Base-by-base conservation (phyloP, 78 protist species). In the Pirum gemmata region DNA sequence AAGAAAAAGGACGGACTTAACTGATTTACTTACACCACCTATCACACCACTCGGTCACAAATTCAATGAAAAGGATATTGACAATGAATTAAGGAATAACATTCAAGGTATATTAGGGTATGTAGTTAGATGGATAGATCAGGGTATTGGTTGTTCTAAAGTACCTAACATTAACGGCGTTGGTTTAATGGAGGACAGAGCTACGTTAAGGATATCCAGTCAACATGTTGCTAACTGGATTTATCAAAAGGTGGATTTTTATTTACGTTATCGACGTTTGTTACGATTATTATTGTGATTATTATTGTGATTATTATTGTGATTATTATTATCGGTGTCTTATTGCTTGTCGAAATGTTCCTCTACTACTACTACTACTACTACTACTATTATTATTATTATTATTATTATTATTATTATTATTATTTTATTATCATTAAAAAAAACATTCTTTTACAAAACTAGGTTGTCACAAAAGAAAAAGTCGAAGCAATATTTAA, bases 151-250 rank as follows among this genome's bases (percentile, higher is more conserved):
- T 21, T 84, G 87, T 73, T 39, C 74, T 27, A 84, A 84, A 76
- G 87, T 84, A 2, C 41, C 75, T 40, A 76, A 84, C 8, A 84
- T 84, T 67, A 73, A 84, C 2, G 74, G 74, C 8, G 73, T 40
- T 2, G 87, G 87, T 29, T 76, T 84, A 41, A 84, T 84, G 87
- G 87, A 84, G 2, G 87, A 84, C 8, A 1, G 87, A 2, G 87
- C 87, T 1, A 84, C 87, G 1, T 2, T 84, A 26, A 41, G 87
- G 2, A 84, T 84, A 38, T 5, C 38, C 1, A 40, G 75, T 31
- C 87, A 84, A 76, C 87, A 84, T 38, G 29, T 84, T n/a, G 87
- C 87, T 2, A 84, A 84, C 2, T 84, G 87, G 87, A 25, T 84
- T 40, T 76, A 39, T 31, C 87, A 84, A 38, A 76, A 38, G 31